Evolutionary conservation across 2,329 filamentous ascomycete genomes (phyloP), one percentile per base, ranked within the genome.

Genomic region (Pseudophaeomoniella oleicola): DNA sequence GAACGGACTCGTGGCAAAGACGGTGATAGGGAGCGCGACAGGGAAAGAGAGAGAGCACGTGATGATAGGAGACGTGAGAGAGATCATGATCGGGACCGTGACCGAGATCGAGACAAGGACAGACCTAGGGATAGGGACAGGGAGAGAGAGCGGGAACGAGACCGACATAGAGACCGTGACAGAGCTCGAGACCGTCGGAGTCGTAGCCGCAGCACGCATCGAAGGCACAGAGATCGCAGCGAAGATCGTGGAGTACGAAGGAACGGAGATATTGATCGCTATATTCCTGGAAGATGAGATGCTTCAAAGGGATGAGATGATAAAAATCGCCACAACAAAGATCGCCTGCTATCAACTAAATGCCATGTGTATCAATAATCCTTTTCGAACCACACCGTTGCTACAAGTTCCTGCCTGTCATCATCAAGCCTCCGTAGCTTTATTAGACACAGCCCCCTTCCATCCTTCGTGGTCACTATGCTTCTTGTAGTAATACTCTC

Each of bases 401-500:
- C n/a, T n/a, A n/a, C n/a, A n/a, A n/a, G n/a, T n/a, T n/a, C n/a
- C n/a, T n/a, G n/a, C n/a, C 16, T 27, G n/a, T 27, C 22, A 27
- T 27, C n/a, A n/a, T 27, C n/a, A 16, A 32, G 12, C 22, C n/a
- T 27, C 31, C 19, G 19, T 37, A 14, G 38, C 37, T 11, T 37
- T 37, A 35, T 46, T 39, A n/a, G n/a, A n/a, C 5, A 53, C 35
- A 11, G 50, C 52, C 34, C 52, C 71, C 51, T 79, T 76, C 64
- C 86, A 94, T 11, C 82, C 83, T 39, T 78, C 76, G 59, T 94
- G 86, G 55, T 93, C 85, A 31, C 77, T 74, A 63, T 96, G 88
- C 58, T 79, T 82, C 66, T 90, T 90, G 65, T 94, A 94, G 57
- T 73, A 78, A 41, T 60, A 62, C 4, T 59, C 64, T 29, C 62